phyloP scores from a whole-genome alignment of 169 alveolate genomes.

The Cryptosporidium parvum region DNA sequence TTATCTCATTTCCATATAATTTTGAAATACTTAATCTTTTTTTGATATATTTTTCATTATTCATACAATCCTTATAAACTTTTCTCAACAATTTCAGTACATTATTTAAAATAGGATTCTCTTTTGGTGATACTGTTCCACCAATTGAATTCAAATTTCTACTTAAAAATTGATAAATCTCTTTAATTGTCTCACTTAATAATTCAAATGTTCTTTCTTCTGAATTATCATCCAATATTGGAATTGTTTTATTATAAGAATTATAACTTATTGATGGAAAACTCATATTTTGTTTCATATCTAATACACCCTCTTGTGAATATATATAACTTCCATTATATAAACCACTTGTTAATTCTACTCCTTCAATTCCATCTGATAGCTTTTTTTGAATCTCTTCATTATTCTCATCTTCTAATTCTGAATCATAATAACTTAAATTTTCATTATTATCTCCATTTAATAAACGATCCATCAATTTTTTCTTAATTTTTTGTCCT shows the following conservation, averaged over 20 bases:
- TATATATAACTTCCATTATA: not conserved
- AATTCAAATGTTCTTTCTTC: slow-evolving; percentile 12
- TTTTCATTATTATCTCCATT: not conserved
- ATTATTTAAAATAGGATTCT: slow-evolving; percentile 33
- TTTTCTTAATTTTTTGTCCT: slow-evolving; percentile 4
- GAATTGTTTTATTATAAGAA: not conserved
- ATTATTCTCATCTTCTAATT: not conserved
- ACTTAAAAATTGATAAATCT: slow-evolving; percentile 42
- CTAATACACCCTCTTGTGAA: not conserved
- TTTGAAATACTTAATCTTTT: not conserved
- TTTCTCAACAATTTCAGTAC: slow-evolving; percentile 12
- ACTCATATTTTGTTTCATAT: not conserved
- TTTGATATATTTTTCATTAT: slow-evolving; percentile 6
- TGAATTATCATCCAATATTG: not conserved
- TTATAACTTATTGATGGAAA: not conserved
- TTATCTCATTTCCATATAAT: not conserved
- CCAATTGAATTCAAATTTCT: slow-evolving; percentile 13
- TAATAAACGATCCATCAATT: not conserved
- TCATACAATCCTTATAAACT: slow-evolving; percentile 37
- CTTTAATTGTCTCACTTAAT: slow-evolving; percentile 9
- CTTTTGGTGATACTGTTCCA: slow-evolving; percentile 53
- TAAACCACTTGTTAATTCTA: not conserved
- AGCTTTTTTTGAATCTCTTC: not conserved
- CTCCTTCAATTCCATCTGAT: not conserved
- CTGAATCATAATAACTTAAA: not conserved